phyloP scores from a whole-genome alignment of 2,329 filamentous ascomycete genomes.

The Metarhizium album region DNA sequence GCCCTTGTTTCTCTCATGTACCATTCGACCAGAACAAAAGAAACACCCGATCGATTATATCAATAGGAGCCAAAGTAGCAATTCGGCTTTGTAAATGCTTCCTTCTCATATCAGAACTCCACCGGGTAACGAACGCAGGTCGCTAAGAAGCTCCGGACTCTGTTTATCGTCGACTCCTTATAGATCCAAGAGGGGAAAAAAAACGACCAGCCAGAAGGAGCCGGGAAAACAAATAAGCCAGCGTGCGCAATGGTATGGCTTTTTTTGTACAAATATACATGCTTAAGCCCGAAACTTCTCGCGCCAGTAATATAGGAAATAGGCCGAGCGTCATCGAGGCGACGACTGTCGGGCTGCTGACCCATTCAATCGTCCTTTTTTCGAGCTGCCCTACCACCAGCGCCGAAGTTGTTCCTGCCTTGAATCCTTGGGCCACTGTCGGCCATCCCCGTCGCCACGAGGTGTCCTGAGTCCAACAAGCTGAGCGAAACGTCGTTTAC shows the following conservation, averaged over 20 bases:
- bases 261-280: background rate
- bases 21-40: background rate
- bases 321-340: background rate
- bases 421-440: slow-evolving; percentile 26
- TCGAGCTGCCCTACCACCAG: background rate
- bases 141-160: background rate
- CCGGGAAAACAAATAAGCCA: background rate
- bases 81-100: background rate
- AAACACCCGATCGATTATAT: background rate
- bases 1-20: background rate
- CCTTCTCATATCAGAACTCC: background rate
- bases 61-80: background rate
- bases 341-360: background rate
- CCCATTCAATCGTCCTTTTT: slow-evolving; percentile 31
- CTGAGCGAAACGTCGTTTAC: slow-evolving; percentile 10
- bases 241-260: background rate
- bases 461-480: slow-evolving; percentile 20
- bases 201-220: background rate
- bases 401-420: slow-evolving; percentile 22
- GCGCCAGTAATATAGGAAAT: background rate
- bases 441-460: slow-evolving; percentile 24
- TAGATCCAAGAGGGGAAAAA: background rate
- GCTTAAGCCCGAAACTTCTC: background rate
- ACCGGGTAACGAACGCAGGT: background rate
- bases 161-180: background rate